Evolutionary conservation across 1,284 basidiomycete species (phyloP), one percentile per base, ranked within the genome.

Genomic region (Heterobasidion parviporum): DNA sequence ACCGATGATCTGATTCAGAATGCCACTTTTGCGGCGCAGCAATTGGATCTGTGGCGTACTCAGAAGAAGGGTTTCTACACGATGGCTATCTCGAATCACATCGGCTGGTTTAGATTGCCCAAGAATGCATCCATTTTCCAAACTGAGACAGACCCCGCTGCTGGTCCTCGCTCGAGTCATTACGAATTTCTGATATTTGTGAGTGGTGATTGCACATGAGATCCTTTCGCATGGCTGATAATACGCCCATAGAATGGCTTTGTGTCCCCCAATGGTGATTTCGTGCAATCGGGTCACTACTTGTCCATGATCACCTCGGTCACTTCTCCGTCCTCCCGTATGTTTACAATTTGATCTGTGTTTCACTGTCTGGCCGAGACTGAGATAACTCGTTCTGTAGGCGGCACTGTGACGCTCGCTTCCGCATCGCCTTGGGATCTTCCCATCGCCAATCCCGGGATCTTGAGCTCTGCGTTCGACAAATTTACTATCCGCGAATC

Each of bases 361-460:
- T 18, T 53, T 33, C n/a, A 4, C 26, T 14, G 44, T 18, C 10
- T 46, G 5, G 12, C 6, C 33, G 15, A 18, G 35, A 35, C 15
- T 16, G 15, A 20, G 14, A 32, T 35, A 43, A 12, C 4, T 32
- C 46, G 43, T 26, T 16, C 2, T 20, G n/a, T 50, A 59, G 58
- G 56, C 16, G 63, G 63, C n/a, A 41, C 52, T 9, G 26, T 67
- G 9, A 60, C 54, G 1, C 51, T 67, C 5, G 60, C 59, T n/a
- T 65, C 63, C 15, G 52, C 59, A 18, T 58, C 64, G 36, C 64
- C 65, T 45, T 67, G 65, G 56, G 57, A 61, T 5, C 16, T 50
- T 9, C 64, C 64, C 2, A 14, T 61, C 45, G 60, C 65, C 35
- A 60, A 67, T 47, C 65, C 71, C 47, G 62, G 67, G 59, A 63